A percentile compares a stretch with the other conserved stretches of the same genome.
phyloP scores from a whole-genome alignment of 495 filamentous ascomycete genomes.

The Baudoinia panamericana region DNA sequence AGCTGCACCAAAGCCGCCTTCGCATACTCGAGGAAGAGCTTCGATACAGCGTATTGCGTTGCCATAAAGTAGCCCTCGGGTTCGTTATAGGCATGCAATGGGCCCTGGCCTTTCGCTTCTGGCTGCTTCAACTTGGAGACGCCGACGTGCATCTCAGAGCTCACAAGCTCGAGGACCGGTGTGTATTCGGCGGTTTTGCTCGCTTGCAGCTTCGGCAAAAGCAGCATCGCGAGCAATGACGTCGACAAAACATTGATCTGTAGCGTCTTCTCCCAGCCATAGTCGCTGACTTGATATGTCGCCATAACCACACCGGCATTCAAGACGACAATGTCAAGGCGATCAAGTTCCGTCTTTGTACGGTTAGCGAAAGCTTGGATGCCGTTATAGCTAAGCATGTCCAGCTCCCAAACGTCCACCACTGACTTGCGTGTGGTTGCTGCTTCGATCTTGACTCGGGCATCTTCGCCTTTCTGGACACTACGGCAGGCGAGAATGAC shows the following conservation, averaged over 20 bases:
- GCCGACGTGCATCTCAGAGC: conserved; percentile 1
- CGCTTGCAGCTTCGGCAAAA: conserved; percentile 36
- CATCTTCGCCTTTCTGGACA: conserved; percentile 18
- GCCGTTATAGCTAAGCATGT: conserved; percentile 17
- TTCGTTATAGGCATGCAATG: conserved; percentile 6
- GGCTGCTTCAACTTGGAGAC: conserved; percentile 4
- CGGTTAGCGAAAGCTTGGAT: conserved; percentile 19
- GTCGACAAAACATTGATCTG: conserved; percentile 51
- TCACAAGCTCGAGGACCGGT: conserved; percentile 19
- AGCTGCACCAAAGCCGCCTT: conserved; percentile 6
- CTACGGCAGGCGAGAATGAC: conserved; percentile 15
- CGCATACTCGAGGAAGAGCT: conserved; percentile 14
- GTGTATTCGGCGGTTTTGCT: conserved; percentile 7
- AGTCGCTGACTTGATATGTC: not conserved
- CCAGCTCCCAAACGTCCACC: conserved; percentile 24
- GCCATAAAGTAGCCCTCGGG: not conserved
- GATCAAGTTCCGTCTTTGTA: conserved; percentile 10
- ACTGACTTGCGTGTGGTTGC: not conserved
- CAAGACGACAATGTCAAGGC: conserved; percentile 18
- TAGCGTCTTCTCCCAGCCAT: conserved; percentile 43
- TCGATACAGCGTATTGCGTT: conserved; percentile 7
- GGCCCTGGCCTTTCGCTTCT: not conserved
- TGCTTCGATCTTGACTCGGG: conserved; percentile 7
- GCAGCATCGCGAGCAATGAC: conserved; percentile 39
- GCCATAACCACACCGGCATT: conserved; percentile 18